These are phyloP conservation scores for Aspergillus sergii DNA, from an alignment of 2,329 filamentous ascomycete species.

Conservation along the genomic window DNA sequence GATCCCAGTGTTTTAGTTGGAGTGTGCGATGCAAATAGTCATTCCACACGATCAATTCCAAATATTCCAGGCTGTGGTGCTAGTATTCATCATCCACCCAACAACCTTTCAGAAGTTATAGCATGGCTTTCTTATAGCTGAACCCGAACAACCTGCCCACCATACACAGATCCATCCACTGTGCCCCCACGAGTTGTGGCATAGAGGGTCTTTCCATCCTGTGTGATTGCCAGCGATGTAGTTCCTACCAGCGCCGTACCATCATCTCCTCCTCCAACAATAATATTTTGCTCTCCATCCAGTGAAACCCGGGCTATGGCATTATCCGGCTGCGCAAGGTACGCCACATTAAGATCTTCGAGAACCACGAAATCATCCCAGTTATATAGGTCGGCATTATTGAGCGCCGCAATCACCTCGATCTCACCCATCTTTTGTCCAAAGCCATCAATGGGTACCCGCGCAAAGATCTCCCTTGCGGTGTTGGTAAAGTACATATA, in stretches of 20 bases:
- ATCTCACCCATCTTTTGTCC: slow-evolving; percentile 4
- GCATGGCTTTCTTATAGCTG: not conserved
- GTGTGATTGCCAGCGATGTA: slow-evolving; percentile 9
- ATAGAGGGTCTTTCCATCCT: slow-evolving; percentile 7
- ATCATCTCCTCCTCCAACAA: slow-evolving; percentile 12
- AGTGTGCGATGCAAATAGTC: no score
- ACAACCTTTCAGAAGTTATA: no score
- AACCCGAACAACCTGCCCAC: slow-evolving; percentile 11
- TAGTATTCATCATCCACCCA: no score
- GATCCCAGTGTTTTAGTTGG: no score
- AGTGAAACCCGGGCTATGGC: slow-evolving; percentile 9
- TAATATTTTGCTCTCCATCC: slow-evolving; percentile 9
- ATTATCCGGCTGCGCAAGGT: slow-evolving; percentile 15
- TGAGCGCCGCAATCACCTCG: slow-evolving; percentile 10
- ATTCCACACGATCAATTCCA: no score
- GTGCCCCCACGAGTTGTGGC: slow-evolving; percentile 10
- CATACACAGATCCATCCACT: not conserved
- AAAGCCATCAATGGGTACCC: slow-evolving; percentile 8
- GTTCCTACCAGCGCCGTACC: slow-evolving; percentile 1
- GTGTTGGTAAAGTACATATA: slow-evolving; percentile 21
- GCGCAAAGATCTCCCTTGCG: slow-evolving; percentile 11
- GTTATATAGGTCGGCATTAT: not conserved
- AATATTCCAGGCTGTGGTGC: no score
- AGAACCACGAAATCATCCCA: slow-evolving; percentile 22
- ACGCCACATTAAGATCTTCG: slow-evolving; percentile 14